Evolutionary conservation across 805 yeast species (phyloP).

Genomic region (Wickerhamomyces chaumierensis): DNA sequence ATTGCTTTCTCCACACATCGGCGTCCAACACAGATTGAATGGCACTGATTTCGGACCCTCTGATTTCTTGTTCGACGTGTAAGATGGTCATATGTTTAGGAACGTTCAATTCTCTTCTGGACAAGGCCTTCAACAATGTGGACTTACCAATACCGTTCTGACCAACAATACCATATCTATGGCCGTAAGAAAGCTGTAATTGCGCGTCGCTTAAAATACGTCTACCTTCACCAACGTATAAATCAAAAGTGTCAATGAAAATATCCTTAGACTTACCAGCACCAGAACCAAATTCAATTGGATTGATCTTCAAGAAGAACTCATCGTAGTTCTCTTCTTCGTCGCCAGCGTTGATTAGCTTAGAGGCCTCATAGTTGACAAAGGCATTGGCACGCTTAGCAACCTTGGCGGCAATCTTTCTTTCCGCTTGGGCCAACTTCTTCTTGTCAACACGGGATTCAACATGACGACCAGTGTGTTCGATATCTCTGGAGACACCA

Average conservation of each 20-base stretch:
- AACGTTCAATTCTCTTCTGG: conserved; percentile 86
- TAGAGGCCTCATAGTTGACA: conserved; percentile 90
- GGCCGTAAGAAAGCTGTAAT: conserved; percentile 80
- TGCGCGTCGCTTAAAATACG: conserved; percentile 85
- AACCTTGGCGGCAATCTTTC: conserved; percentile 93
- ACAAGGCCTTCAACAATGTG: conserved; percentile 78
- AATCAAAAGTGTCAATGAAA: conserved; percentile 83
- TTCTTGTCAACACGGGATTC: conserved; percentile 93
- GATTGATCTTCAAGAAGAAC: conserved; percentile 90
- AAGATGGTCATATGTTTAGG: conserved; percentile 93
- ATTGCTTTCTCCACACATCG: conserved; percentile 95
- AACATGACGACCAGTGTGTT: conserved; percentile 82
- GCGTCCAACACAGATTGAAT: conserved; percentile 96
- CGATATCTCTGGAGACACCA: conserved; percentile 76
- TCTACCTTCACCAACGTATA: conserved; percentile 92
- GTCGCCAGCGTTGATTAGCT: conserved; percentile 53
- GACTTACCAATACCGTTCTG: conserved; percentile 99
- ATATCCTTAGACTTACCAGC: conserved; percentile 98
- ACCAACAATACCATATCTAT: conserved; percentile 95
- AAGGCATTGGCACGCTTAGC: conserved; percentile 77
- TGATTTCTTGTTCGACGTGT: conserved; percentile 95
- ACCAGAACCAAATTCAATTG: conserved; percentile 77
- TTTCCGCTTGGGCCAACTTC: conserved; percentile 94
- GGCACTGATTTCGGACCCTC: conserved; percentile 87
- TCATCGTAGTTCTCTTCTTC: conserved; percentile 75